Base-by-base conservation (phyloP, 306 rosid genomes). In the Dryas octopetala region DNA sequence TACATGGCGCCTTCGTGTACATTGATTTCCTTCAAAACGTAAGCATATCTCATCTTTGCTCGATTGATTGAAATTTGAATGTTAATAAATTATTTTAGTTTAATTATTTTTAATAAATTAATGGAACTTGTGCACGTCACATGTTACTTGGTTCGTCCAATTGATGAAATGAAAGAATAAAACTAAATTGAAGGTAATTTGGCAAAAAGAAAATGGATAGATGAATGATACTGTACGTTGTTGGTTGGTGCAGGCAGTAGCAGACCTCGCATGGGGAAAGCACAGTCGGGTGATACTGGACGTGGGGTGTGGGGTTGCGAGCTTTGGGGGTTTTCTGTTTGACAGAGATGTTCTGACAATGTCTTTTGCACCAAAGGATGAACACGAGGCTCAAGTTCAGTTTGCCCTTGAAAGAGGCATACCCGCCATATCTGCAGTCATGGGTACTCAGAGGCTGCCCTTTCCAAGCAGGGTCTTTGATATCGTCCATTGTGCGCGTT, bases 321-420 rank as follows among this genome's bases (percentile, higher is more conserved):
- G 98, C 78, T 90, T 91, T 72, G 96, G 97, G 9, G 98, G 98
- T 16, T 91, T n/a, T 77, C 80, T 91, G 51, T 95, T 91, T 19
- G 97, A 95, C 2, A 86, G 94, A 78, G 93, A 95, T 64, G 97
- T 90, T 52, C 78, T 91, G 40, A 70, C 98, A 17, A 91, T 91
- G 95, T 95, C 98, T 43, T 89, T 90, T 71, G 98, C 97, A 15
- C 98, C 98, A 10, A 95, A 95, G 82, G 97, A 95, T n/a, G 96
- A 95, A 76, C 97, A 95, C 47, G 96, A 91, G 77, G 98, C 97
- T 47, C 97, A 90, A 78, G 97, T 95, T 61, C 98, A 95, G 46
- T 95, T 95, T 68, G 97, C 95, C 32, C 94, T 91, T 43, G 98
- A 94, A 82, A 85, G 98, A 69, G 98, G 98, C 13, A 91, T 94